Evolutionary conservation across 805 yeast species (phyloP).

Genomic region (Saturnispora zaruensis): DNA sequence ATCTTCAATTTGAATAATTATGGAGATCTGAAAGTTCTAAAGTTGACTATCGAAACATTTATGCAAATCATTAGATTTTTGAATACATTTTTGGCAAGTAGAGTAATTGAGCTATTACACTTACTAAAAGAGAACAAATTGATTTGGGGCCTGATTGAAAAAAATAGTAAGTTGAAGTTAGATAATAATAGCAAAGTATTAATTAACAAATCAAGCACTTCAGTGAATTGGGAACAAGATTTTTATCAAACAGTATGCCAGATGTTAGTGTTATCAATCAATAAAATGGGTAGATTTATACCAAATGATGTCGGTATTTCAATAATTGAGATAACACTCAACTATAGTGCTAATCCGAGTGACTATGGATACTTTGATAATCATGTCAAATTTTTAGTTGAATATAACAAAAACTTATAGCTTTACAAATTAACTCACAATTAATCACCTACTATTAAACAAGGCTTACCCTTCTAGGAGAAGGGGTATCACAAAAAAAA

Average conservation of each 20-base stretch:
- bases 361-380: conserved; percentile 27
- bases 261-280: conserved; percentile 31
- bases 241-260: conserved; percentile 23
- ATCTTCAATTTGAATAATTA: conserved; percentile 15
- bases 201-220: conserved; percentile 20
- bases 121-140: conserved; percentile 6
- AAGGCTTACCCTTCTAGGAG: no score
- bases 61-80: conserved; percentile 27
- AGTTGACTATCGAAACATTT: conserved; percentile 24
- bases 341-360: conserved; percentile 14
- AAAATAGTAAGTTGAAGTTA: conserved; percentile 6
- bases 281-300: conserved; percentile 32
- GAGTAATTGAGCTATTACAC: conserved; percentile 37
- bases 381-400: conserved; percentile 9
- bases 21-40: conserved; percentile 26
- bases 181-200: conserved; percentile 1
- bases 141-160: conserved; percentile 12
- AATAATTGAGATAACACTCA: conserved; percentile 29
- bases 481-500: no score
- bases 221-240: conserved; percentile 22
- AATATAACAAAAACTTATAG: background rate
- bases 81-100: conserved; percentile 39
- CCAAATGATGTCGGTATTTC: conserved; percentile 33
- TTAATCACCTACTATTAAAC: no score
- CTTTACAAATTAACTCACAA: no score